Evolutionary conservation across 768 basidiomycete species (phyloP), one percentile per base, ranked within the genome.

Genomic region (Mycena kentingensis): DNA sequence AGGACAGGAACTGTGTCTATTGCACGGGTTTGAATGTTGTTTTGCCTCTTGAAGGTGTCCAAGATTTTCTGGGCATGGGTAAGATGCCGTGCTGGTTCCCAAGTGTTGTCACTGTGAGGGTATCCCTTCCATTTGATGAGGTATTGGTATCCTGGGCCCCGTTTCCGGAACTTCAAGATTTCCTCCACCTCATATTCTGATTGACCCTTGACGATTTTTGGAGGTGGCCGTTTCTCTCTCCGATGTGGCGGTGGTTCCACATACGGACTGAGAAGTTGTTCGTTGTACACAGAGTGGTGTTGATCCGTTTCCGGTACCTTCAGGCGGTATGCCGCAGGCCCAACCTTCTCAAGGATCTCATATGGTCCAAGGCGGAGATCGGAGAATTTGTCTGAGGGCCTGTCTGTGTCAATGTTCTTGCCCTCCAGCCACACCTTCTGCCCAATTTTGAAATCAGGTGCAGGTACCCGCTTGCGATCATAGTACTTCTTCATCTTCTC

Each of bases 351-450:
- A 0, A 54, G 25, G 42, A 71, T 58, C 5, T 36, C 28, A 47
- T 69, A 72, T 0, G 66, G 70, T 1, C 54, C 54, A 15, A 51
- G 49, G 27, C 44, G n/a, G 27, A 21, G 32, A 24, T 56, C 49
- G n/a, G 44, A 68, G 54, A 70, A 36, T 44, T 70, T 72, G 39
- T 64, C 64, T 1, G 46, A 39, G 0, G 69, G 65, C 0, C 55
- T 38, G n/a, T 70, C 61, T n/a, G n/a, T n/a, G n/a, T n/a, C n/a
- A n/a, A n/a, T n/a, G n/a, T n/a, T n/a, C n/a, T n/a, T n/a, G n/a
- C n/a, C n/a, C n/a, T n/a, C n/a, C n/a, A n/a, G n/a, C n/a, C n/a
- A n/a, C n/a, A n/a, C n/a, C n/a, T n/a, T n/a, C n/a, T n/a, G n/a
- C n/a, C n/a, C n/a, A n/a, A n/a, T n/a, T n/a, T n/a, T n/a, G n/a